Percentiles rank a stretch among this genome's conserved stretches.
Evolutionary conservation across 306 rosid genomes (phyloP).

Genomic region (Hippophae rhamnoides): DNA sequence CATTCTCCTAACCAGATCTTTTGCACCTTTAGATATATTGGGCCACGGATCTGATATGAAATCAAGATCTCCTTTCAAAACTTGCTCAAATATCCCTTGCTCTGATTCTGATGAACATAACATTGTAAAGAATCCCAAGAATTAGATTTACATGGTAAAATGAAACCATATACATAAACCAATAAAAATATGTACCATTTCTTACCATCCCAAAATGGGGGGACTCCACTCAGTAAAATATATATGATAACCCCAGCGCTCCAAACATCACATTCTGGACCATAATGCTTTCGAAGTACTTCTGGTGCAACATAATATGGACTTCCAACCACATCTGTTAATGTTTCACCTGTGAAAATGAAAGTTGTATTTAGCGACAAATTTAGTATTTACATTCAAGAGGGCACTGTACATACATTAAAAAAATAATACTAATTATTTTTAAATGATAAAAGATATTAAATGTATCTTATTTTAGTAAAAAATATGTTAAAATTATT

Average conservation of each 20-base stretch:
- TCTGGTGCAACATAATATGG: slow-evolving; percentile 99
- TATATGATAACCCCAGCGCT: slow-evolving; percentile 96
- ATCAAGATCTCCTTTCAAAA: slow-evolving; percentile 86
- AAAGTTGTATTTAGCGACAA: slow-evolving; percentile 5
- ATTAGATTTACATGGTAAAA: not conserved
- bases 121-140: slow-evolving; percentile 13
- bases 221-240: slow-evolving; percentile 85
- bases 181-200: slow-evolving; percentile 2
- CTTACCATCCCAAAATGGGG: slow-evolving; percentile 98
- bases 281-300: slow-evolving; percentile 76
- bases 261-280: slow-evolving; percentile 93
- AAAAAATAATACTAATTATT: too few relatives aligned
- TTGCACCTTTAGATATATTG: slow-evolving; percentile 70
- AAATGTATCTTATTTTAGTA: too few relatives aligned
- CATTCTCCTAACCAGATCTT: slow-evolving; percentile 86
- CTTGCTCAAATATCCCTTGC: slow-evolving; percentile 95
- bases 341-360: slow-evolving; percentile 63
- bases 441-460: too few relatives aligned
- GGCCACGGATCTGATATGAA: slow-evolving; percentile 97
- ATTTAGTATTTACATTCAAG: too few relatives aligned
- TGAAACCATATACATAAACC: not conserved
- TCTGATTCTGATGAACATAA: slow-evolving; percentile 58
- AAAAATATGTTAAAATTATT: too few relatives aligned
- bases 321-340: slow-evolving; percentile 89
- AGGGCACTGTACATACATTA: too few relatives aligned